Base-by-base conservation (phyloP, 805 yeast species). In the Candida takata region DNA sequence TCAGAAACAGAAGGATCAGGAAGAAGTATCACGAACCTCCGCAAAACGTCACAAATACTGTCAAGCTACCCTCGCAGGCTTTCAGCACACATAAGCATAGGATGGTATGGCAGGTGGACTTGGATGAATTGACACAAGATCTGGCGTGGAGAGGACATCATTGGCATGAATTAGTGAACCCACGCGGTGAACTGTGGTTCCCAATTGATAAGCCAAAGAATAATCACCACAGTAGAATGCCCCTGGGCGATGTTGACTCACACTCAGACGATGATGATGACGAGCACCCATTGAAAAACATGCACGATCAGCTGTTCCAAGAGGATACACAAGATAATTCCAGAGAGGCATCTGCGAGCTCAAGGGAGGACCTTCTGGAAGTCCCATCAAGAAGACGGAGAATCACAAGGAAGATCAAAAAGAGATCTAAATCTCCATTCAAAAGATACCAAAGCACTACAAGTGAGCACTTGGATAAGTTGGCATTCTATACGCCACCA, bases 21-120 rank as follows among this genome's bases (percentile, higher is more conserved):
- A 67, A 69, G 38, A 70, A 70, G 47, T 61, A 71, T 47, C 67
- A 66, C 34, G 74, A 72, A 38, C 60, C 62, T 24, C 69, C 74
- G 3, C 64, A 68, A 27, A 49, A 71, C 10, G 56, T 68, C 1
- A 55, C 70, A 20, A 67, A 70, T 37, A 64, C 70, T 8, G 54
- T 77, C 6, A 83, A 84, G 11, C 56, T 74, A n/a, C 78, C 86
- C 3, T 78, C 84, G 6, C 70, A 76, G 40, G 79, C 74, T 2
- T 79, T 82, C 46, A 72, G 77, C 37, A 60, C 56, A 27, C 62
- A 64, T 18, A 61, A 60, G 16, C 63, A 66, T 55, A 67, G 66
- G 38, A 56, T 74, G 51, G 59, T 68, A 6, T 82, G 88, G 88
- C 77, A 80, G 34, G 67, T 82, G 5, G 81, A 77, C 36, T 49